phyloP scores from a whole-genome alignment of 2,329 filamentous ascomycete species.

The Gaeumannomyces tritici region DNA sequence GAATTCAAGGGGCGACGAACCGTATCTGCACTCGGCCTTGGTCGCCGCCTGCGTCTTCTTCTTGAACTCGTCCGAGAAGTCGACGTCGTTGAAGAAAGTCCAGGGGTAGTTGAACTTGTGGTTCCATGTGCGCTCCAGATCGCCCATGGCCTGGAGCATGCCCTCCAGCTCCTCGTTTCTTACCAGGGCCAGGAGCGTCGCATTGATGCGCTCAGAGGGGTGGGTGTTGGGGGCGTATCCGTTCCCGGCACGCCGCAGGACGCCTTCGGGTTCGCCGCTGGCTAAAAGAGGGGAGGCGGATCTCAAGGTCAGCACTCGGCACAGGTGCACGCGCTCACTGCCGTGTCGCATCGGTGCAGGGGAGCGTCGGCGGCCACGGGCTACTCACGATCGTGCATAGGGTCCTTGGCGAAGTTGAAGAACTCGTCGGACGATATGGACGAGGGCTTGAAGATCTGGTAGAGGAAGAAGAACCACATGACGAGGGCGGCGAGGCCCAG shows the following conservation, averaged over 20 bases:
- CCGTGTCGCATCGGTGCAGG: background rate
- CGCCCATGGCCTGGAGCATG: conserved; percentile 79
- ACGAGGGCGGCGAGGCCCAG: conserved; percentile 62
- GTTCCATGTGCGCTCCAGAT: conserved; percentile 94
- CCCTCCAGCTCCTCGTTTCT: conserved; percentile 81
- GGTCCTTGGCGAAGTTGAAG: conserved; percentile 51
- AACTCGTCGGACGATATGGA: conserved; percentile 14
- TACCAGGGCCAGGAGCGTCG: conserved; percentile 83
- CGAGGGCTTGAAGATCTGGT: conserved; percentile 59
- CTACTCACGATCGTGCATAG: conserved; percentile 72
- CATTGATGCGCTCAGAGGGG: conserved; percentile 79
- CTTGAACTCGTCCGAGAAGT: conserved; percentile 92
- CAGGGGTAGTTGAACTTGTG: conserved; percentile 99
- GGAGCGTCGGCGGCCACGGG: background rate
- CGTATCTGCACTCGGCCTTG: conserved; percentile 80
- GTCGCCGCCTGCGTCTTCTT: conserved; percentile 67
- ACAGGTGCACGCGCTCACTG: background rate
- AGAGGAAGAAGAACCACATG: conserved; percentile 70
- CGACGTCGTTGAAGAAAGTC: conserved; percentile 97
- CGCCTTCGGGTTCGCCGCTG: conserved; percentile 73
- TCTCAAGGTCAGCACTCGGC: conserved; percentile 6
- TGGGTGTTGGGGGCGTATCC: conserved; percentile 70
- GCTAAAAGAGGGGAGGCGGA: conserved; percentile 36
- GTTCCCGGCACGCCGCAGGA: conserved; percentile 61
- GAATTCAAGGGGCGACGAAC: conserved; percentile 32